Evolutionary conservation across 2,329 filamentous ascomycete genomes (phyloP), one percentile per base, ranked within the genome.

Genomic region (Xylaria multiplex): DNA sequence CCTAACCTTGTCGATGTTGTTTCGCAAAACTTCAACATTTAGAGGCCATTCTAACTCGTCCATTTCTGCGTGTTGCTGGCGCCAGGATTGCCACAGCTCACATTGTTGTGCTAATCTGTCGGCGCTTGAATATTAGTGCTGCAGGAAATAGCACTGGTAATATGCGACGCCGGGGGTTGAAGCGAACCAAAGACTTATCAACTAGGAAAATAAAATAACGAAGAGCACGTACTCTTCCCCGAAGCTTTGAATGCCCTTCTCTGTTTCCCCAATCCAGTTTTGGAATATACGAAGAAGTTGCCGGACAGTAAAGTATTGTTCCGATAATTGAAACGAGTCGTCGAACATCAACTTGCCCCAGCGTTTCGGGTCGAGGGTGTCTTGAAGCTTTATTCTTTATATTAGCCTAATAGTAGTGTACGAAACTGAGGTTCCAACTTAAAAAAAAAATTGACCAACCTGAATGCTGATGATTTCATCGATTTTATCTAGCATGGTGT

Each of bases 281-380:
- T 64, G 64, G 40, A 61, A 69, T 30, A 67, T 64, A 32, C 67
- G 64, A 22, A 69, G 64, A 24, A 69, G 59, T 22, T 69, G 67
- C 11, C 67, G 52, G 14, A 67, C 61, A 4, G 64, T 69, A 14
- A 69, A 69, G 45, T 69, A 67, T 19, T 69, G 67, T n/a, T 64
- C 64, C 6, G 67, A 67, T 14, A 67, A 57, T 62, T 69, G 64
- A 46, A 67, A 67, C 2, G 64, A 66, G 24, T 67, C 61, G 19
- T 67, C 67, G 35, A 69, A 69, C 67, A 69, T 69, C 32, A 67
- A 43, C 42, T 42, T 59, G 52, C 52, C 30, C 67, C 64, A 67
- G 50, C 64, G 52, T 27, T 62, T 61, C 32, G 32, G 62, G 48
- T 69, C 67, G 16, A 67, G 59, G 3, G 67, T 67, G 19, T 63